A percentile compares a stretch with the other conserved stretches of the same genome.
Evolutionary conservation across 306 rosid genomes (phyloP).

Genomic region (Albizia julibrissin): DNA sequence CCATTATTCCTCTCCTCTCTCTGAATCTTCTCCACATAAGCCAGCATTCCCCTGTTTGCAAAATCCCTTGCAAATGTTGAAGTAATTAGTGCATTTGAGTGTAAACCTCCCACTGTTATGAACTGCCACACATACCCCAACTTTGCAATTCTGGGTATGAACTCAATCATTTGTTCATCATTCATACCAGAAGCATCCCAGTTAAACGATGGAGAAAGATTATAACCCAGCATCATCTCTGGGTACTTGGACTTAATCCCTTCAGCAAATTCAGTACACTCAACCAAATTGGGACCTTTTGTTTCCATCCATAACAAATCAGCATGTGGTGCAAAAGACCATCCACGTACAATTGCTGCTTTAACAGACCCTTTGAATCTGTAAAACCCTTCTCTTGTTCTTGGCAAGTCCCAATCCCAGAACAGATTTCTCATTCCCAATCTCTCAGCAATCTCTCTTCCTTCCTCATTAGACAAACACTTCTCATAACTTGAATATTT

Average conservation of each 20-base stretch:
- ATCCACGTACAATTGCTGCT: conserved; percentile 82
- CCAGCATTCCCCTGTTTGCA: conserved; percentile 87
- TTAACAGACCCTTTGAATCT: conserved; percentile 76
- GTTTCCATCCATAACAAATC: conserved; percentile 98
- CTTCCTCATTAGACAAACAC: conserved; percentile 73
- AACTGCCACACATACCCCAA: conserved; percentile 94
- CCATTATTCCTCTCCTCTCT: conserved; percentile 93
- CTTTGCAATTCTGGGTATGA: conserved; percentile 80
- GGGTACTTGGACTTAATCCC: conserved; percentile 68
- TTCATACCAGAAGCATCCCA: conserved; percentile 99
- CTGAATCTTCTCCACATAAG: conserved; percentile 92
- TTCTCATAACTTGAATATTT: conserved; percentile 50
- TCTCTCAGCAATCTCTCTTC: conserved; percentile 60
- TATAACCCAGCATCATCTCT: conserved; percentile 76
- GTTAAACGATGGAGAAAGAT: conserved; percentile 93
- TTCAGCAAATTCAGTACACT: conserved; percentile 74
- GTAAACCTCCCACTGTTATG: conserved; percentile 88
- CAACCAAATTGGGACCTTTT: conserved; percentile 61
- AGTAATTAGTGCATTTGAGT: conserved; percentile 75
- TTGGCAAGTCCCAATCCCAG: conserved; percentile 95
- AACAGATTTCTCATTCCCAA: conserved; percentile 66
- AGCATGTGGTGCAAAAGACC: conserved; percentile 80
- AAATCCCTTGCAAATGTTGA: conserved; percentile 82
- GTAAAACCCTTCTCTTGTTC: conserved; percentile 97
- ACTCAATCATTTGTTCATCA: conserved; percentile 71